phyloP scores from a whole-genome alignment of 2,329 filamentous ascomycete genomes.

The Cladorrhinum sp. region DNA sequence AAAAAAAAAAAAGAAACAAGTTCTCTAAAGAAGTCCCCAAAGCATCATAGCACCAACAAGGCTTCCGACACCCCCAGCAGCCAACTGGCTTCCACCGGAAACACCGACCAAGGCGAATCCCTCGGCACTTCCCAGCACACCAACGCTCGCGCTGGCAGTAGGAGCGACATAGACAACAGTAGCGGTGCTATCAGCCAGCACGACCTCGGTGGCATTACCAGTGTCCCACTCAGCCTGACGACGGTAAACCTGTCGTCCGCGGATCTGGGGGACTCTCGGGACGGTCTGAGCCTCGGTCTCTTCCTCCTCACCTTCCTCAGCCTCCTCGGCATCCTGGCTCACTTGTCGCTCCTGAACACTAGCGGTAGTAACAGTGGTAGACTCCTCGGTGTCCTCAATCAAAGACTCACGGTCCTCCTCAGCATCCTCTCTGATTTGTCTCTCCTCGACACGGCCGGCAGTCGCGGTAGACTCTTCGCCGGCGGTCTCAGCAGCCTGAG shows the following conservation, averaged over 20 bases:
- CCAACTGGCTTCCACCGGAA: neutral
- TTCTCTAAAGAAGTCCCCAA: neutral
- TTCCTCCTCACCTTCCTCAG: too few relatives aligned
- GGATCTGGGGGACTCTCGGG: neutral
- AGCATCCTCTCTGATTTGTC: too few relatives aligned
- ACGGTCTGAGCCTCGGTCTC: neutral
- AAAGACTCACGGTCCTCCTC: too few relatives aligned
- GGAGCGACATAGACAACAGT: neutral
- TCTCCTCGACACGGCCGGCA: too few relatives aligned
- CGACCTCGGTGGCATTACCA: neutral
- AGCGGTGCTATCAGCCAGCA: neutral
- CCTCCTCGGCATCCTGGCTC: too few relatives aligned
- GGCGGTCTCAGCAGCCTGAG: too few relatives aligned
- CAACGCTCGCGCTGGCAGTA: neutral
- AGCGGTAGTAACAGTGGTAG: neutral
- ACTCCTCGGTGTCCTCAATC: too few relatives aligned
- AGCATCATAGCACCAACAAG: neutral
- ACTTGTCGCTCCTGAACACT: too few relatives aligned
- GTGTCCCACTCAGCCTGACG: neutral
- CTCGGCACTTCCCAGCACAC: neutral
- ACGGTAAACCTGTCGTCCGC: neutral
- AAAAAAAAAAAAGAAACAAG: too few relatives aligned
- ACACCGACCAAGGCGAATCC: neutral
- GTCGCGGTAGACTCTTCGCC: too few relatives aligned
- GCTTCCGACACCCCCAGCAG: too few relatives aligned